Evolutionary conservation across 208 protist species (phyloP).

Genomic region (Leptomonas pyrrhocoris): DNA sequence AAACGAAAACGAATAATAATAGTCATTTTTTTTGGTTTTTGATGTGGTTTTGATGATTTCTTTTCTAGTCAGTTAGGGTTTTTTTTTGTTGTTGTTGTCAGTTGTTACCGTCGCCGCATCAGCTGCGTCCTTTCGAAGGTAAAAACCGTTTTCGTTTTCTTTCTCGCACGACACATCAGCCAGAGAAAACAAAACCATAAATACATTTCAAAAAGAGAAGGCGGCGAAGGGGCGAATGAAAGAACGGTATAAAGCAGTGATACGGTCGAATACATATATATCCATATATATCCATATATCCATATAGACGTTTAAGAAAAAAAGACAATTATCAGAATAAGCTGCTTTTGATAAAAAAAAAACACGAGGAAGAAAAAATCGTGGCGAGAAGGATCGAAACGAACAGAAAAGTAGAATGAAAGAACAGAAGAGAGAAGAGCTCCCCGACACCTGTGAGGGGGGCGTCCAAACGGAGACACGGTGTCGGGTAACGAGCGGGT

Average conservation of each 20-base stretch:
- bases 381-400: neutral
- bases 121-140: no score
- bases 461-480: no score
- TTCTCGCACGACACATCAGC: no score
- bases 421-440: no score
- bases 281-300: no score
- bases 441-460: no score
- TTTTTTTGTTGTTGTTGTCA: neutral
- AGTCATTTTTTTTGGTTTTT: neutral
- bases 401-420: no score
- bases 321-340: neutral
- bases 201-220: neutral
- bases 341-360: conserved; percentile 14
- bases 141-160: neutral
- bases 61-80: neutral
- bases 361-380: neutral
- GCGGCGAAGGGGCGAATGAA: neutral
- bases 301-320: conserved; percentile 16
- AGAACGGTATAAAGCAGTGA: neutral
- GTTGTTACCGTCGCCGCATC: no score
- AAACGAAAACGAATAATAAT: conserved; percentile 4
- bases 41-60: neutral
- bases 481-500: no score
- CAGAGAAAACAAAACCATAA: neutral
- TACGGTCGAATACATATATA: neutral